Percentiles rank a stretch among this genome's conserved stretches.
phyloP scores from a whole-genome alignment of 129 eudicot genomes.

The Flaveria ramosissima region DNA sequence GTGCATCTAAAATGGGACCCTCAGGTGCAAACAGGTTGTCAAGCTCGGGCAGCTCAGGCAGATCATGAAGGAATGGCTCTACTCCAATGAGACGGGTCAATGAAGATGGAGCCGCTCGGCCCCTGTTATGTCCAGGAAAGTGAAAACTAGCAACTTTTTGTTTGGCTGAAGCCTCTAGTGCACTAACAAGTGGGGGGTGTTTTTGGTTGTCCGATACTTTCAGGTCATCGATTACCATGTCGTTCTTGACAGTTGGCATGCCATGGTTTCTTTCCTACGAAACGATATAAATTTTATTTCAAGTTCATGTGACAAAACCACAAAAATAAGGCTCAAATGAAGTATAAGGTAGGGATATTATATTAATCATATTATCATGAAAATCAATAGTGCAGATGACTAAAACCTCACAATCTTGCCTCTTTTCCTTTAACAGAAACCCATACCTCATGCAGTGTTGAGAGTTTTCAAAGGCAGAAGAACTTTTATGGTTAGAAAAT shows the following conservation, averaged over 20 bases:
- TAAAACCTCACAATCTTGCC: no score
- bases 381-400: no score
- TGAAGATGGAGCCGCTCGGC: conserved; percentile 70
- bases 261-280: conserved; percentile 42
- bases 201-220: conserved; percentile 6
- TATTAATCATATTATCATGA: no score
- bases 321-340: not conserved
- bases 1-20: conserved; percentile 74
- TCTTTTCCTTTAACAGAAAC: no score
- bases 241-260: conserved; percentile 11
- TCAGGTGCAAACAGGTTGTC: conserved; percentile 69
- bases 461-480: not conserved
- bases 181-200: conserved; percentile 62
- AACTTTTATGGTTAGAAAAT: no score
- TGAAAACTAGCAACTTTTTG: conserved; percentile 69
- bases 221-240: conserved; percentile 5
- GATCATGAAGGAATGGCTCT: conserved; percentile 57
- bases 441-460: no score
- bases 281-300: not conserved
- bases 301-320: conserved; percentile 5
- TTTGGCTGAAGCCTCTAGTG: conserved; percentile 66
- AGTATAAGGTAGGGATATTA: no score
- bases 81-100: conserved; percentile 52
- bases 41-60: conserved; percentile 76
- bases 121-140: conserved; percentile 85